A percentile compares a stretch with the other conserved stretches of the same genome.
phyloP scores from a whole-genome alignment of 2,329 filamentous ascomycete genomes.

The Apiospora kogelbergensis region DNA sequence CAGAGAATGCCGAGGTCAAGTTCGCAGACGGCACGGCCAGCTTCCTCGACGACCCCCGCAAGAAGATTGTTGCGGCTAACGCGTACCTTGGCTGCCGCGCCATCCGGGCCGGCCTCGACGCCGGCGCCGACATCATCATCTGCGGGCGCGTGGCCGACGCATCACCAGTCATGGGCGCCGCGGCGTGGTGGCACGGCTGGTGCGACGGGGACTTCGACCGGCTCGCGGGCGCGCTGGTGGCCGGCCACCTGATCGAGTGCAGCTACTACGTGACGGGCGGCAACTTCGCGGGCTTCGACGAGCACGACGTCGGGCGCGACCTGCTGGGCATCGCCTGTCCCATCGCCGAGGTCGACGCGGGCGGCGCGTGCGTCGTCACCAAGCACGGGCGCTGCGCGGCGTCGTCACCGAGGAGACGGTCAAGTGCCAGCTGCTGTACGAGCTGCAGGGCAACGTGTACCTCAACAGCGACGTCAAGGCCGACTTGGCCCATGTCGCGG shows the following conservation, averaged over 20 bases:
- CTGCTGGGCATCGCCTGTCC: constrained; percentile 36
- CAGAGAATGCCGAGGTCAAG: constrained; percentile 35
- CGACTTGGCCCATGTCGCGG: constrained; percentile 33
- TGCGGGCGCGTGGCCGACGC: constrained; percentile 51
- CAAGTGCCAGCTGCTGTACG: constrained; percentile 49
- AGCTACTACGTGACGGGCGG: constrained; percentile 52
- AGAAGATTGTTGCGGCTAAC: constrained; percentile 42
- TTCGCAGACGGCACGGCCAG: constrained; percentile 38
- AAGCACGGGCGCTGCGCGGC: constrained; percentile 35
- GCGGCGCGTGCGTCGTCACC: constrained; percentile 35
- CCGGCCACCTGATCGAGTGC: constrained; percentile 56
- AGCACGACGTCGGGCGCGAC: constrained; percentile 29
- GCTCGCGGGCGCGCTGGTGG: constrained; percentile 50
- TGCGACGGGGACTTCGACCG: constrained; percentile 43
- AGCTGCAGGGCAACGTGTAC: constrained; percentile 47
- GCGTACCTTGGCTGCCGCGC: constrained; percentile 52
- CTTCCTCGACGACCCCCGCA: constrained; percentile 29
- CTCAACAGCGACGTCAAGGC: constrained; percentile 49
- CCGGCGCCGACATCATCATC: constrained; percentile 47
- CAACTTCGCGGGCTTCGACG: constrained; percentile 53
- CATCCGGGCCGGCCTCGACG: constrained; percentile 42
- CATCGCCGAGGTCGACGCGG: constrained; percentile 36
- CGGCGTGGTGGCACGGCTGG: constrained; percentile 58
- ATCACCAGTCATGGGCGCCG: constrained; percentile 54
- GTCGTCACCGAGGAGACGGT: constrained; percentile 36